Evolutionary conservation across 2,329 filamentous ascomycete genomes (phyloP).

Genomic region (Ceratocystis huliohia): DNA sequence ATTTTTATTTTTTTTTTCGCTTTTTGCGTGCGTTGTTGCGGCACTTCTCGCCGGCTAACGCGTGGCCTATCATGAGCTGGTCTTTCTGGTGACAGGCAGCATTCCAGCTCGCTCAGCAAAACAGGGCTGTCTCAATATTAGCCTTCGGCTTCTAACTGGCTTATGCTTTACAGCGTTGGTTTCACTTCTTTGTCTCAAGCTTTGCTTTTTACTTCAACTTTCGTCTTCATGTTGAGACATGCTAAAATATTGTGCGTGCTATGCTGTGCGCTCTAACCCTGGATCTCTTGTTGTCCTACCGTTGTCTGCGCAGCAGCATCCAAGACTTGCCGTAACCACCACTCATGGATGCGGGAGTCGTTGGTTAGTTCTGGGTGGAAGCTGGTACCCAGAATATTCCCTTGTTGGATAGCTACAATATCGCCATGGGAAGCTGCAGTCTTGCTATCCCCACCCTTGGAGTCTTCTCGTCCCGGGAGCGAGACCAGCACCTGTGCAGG

Average conservation of each 20-base stretch:
- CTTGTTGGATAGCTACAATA: slow-evolving; percentile 80
- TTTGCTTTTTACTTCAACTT: not conserved
- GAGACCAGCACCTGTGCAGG: slow-evolving; percentile 41
- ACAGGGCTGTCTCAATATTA: too few species aligned
- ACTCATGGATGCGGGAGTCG: slow-evolving; percentile 77
- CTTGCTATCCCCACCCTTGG: slow-evolving; percentile 44
- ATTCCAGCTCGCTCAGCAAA: too few species aligned
- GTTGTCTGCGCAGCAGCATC: not conserved
- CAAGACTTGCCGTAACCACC: slow-evolving; percentile 68
- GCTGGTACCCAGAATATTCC: slow-evolving; percentile 85
- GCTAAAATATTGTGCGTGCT: too few species aligned
- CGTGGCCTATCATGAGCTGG: not conserved
- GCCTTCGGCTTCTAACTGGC: too few species aligned
- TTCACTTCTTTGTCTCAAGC: not conserved
- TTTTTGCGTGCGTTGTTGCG: not conserved
- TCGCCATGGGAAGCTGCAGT: slow-evolving; percentile 40
- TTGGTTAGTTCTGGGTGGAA: slow-evolving; percentile 91
- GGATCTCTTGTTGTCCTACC: not conserved
- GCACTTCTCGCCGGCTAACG: not conserved
- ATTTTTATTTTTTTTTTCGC: not conserved
- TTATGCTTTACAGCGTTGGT: too few species aligned
- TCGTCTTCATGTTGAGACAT: slow-evolving; percentile 2
- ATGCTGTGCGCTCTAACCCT: not conserved
- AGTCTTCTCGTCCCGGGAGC: slow-evolving; percentile 35
- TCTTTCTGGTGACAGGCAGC: not conserved